Base-by-base conservation (phyloP, 495 filamentous ascomycete genomes). In the Evansstolkia leycettana region DNA sequence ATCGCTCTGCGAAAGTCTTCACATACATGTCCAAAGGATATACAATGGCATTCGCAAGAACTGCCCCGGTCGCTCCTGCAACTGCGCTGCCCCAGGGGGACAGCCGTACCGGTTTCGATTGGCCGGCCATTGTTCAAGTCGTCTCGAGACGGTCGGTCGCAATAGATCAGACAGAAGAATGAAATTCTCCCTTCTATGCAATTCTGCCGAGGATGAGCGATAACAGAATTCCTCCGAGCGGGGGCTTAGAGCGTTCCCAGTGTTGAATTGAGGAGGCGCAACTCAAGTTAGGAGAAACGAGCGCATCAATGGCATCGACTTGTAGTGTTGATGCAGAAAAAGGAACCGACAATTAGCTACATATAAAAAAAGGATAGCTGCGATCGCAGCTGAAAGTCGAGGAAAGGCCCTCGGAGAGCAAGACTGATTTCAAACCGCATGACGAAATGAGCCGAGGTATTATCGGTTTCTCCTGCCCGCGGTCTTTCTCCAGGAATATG, bases 21-120 rank as follows among this genome's bases (percentile, higher is more conserved):
- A 62, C 82, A 59, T 66, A 95, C 89, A 99, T 85, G 60, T 99
- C 90, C 23, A 99, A 67, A 10, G 90, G 90, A 59, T 99, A 99
- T 37, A 96, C 92, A 37, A 94, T 62, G 17, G 90, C 80, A 71
- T 99, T 99, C 25, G 90, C 92, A 30, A 99, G 62, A 9, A 95
- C 84, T 23, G 92, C 90, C 33, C 90, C 89, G 12, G 87, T 85
- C 36, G 92, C 84, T 44, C 90, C 90, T 27, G 92, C 88, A 39
- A 94, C 74, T 28, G 90, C 90, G 50, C 74, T 78, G 19, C 87
- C 89, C 92, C 92, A 96, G 35, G 92, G 86, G 16, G 90, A 85
- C 39, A 99, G 73, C 27, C 69, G 54, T 17, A 61, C 72, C 37
- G 78, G 76, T 57, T 90, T 92, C 25, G 87, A 88, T 60, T 84